A percentile compares a stretch with the other conserved stretches of the same genome.
Evolutionary conservation across 2,329 filamentous ascomycete species (phyloP).

Genomic region (Alternaria arbusti): DNA sequence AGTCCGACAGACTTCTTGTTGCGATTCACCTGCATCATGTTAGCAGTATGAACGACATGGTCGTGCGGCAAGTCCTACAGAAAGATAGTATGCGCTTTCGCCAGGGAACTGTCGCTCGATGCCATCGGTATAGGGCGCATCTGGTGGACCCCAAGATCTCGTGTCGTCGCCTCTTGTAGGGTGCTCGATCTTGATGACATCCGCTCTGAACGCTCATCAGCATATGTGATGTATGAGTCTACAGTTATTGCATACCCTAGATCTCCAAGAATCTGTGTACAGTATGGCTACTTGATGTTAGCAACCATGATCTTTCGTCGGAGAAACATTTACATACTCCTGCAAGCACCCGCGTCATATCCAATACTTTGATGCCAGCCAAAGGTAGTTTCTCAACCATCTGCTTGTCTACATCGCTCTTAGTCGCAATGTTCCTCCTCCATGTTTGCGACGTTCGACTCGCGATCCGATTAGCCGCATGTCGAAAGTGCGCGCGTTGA

Average conservation of each 20-base stretch:
- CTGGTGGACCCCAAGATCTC: slow-evolving; percentile 93
- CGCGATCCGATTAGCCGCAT: background rate
- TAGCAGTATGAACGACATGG: background rate
- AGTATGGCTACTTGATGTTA: slow-evolving; percentile 76
- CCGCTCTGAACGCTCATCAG: slow-evolving; percentile 66
- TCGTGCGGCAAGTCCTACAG: slow-evolving; percentile 59
- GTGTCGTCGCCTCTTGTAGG: slow-evolving; percentile 92
- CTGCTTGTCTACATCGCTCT: slow-evolving; percentile 41
- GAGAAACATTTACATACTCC: slow-evolving; percentile 12
- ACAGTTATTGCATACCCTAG: slow-evolving; percentile 69
- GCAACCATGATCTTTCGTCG: background rate
- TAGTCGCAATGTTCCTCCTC: slow-evolving; percentile 49
- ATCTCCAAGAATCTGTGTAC: slow-evolving; percentile 94
- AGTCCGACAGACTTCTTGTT: slow-evolving; percentile 95
- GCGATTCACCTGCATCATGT: slow-evolving; percentile 74
- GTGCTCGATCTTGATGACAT: slow-evolving; percentile 97
- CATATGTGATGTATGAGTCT: background rate
- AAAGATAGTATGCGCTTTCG: slow-evolving; percentile 95
- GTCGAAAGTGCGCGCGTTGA: background rate
- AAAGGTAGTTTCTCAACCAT: slow-evolving; percentile 67
- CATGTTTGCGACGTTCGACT: slow-evolving; percentile 16
- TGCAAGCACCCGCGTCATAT: slow-evolving; percentile 95
- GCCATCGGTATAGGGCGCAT: slow-evolving; percentile 74
- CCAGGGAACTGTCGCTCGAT: slow-evolving; percentile 71
- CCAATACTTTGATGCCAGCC: slow-evolving; percentile 83